Evolutionary conservation across 768 basidiomycete genomes (phyloP), one percentile per base, ranked within the genome.

Genomic region (Pulveroboletus frians): DNA sequence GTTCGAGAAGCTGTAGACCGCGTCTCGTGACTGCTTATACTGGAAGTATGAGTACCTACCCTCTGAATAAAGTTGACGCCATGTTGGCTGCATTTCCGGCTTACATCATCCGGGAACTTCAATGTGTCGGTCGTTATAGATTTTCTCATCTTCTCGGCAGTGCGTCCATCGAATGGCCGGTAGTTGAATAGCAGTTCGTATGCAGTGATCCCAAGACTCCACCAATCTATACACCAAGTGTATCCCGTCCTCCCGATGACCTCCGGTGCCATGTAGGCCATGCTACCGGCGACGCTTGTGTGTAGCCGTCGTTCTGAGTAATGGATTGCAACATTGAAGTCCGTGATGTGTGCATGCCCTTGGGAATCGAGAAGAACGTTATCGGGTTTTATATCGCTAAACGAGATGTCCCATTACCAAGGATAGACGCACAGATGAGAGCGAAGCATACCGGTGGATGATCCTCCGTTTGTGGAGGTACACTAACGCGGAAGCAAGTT

Each of bases 261-360:
- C 67, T 99, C 92, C 0, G 95, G 94, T 9, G 94, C 94, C 96
- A 99, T 99, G 71, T 99, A 99, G 0, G 96, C 95, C 92, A 99
- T 94, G 62, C 90, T 93, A 4, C 96, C 96, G 7, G 96, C 95
- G 14, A 99, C 88, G 51, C 90, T 92, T 0, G 90, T 92, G 68
- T 98, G 85, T 52, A 88, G 62, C 31, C 94, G 80, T 45, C 85
- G 78, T 51, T 91, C 88, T 10, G 94, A 95, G 66, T 92, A 97
- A 67, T 98, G 95, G 8, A 98, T 95, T 20, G 95, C 96, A 56
- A 99, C 93, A 62, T 99, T 99, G 74, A 99, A 96, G 71, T 99
- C 96, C 9, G 96, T 98, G 59, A 99, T 74, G 64, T 98, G 95
- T 1, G 91, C 95, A 64, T 99, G 94, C 0, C 96, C 96, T 61